Conservation (phyloP, 1,139 yeast genomes). For the Wickerhamiella pararugosa region DNA sequence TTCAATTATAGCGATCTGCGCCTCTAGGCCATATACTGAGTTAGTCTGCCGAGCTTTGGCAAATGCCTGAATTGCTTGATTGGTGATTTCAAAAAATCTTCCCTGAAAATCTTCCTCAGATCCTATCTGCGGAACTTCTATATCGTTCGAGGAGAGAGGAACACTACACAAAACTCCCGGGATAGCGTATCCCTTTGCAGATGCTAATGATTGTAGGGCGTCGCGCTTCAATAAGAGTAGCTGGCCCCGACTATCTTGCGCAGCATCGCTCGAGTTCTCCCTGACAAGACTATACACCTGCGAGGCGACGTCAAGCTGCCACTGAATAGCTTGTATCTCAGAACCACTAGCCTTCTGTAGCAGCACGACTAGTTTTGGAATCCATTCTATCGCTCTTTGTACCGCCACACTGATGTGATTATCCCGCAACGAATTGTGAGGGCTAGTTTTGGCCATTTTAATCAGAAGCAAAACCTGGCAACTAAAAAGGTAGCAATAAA, state of each 20-base stretch:
- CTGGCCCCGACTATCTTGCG: constrained; percentile 28
- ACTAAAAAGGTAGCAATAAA: constrained; percentile 28
- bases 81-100: constrained; percentile 30
- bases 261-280: constrained; percentile 21
- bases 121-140: constrained; percentile 8
- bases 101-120: constrained; percentile 23
- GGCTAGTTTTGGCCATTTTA: constrained; percentile 16
- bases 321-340: constrained; percentile 19
- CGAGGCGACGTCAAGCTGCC: constrained; percentile 23
- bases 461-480: constrained; percentile 28
- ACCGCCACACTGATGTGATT: constrained; percentile 2
- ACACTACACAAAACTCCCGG: constrained; percentile 32
- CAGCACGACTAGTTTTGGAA: constrained; percentile 1
- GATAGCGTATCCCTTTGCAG: constrained; percentile 25
- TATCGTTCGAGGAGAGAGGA: constrained; percentile 14
- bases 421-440: constrained; percentile 5
- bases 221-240: constrained; percentile 24
- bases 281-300: constrained; percentile 19
- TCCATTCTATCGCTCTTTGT: constrained; percentile 2
- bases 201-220: constrained; percentile 24
- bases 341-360: background rate
- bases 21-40: constrained; percentile 56
- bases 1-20: constrained; percentile 66
- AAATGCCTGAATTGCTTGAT: constrained; percentile 33
- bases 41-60: constrained; percentile 38